These are phyloP conservation scores for Diacronema lutheri DNA, from an alignment of 78 protist species.

Conservation along the genomic window DNA sequence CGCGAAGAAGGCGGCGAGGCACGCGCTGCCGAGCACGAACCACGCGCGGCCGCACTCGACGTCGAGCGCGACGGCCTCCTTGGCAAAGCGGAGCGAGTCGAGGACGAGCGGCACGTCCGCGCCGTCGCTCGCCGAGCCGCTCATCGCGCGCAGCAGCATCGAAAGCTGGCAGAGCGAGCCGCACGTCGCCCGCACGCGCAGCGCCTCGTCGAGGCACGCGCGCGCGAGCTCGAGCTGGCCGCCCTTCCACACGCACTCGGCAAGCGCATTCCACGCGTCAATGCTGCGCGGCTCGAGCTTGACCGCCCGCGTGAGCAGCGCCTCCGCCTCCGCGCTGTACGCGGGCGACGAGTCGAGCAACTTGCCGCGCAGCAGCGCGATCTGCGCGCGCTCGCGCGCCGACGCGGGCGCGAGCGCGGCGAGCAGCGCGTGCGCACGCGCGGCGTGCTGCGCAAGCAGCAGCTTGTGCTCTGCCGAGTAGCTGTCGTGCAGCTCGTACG, in stretches of 20 bases:
- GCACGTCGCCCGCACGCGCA: not conserved
- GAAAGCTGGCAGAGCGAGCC: conserved; percentile 4
- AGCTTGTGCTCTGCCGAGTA: not conserved
- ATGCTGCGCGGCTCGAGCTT: not conserved
- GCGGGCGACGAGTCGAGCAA: too few relatives aligned
- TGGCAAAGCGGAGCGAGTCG: not conserved
- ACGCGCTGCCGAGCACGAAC: not conserved
- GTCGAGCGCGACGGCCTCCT: not conserved
- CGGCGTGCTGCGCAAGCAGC: not conserved
- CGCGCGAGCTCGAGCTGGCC: not conserved
- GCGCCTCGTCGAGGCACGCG: not conserved
- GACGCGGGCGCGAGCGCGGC: not conserved
- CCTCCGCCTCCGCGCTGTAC: not conserved
- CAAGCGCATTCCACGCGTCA: conserved; percentile 17
- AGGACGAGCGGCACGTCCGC: not conserved
- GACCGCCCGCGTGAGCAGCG: not conserved
- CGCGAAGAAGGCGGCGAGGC: not conserved
- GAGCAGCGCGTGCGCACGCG: not conserved
- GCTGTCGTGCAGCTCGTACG: conserved; percentile 4
- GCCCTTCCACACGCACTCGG: conserved; percentile 1
- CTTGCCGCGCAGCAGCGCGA: not conserved
- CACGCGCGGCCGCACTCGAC: not conserved
- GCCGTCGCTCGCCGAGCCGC: not conserved
- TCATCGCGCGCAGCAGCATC: conserved; percentile 2
- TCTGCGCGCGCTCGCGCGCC: not conserved